phyloP scores from a whole-genome alignment of 495 filamentous ascomycete genomes.

The Parathielavia appendiculata region DNA sequence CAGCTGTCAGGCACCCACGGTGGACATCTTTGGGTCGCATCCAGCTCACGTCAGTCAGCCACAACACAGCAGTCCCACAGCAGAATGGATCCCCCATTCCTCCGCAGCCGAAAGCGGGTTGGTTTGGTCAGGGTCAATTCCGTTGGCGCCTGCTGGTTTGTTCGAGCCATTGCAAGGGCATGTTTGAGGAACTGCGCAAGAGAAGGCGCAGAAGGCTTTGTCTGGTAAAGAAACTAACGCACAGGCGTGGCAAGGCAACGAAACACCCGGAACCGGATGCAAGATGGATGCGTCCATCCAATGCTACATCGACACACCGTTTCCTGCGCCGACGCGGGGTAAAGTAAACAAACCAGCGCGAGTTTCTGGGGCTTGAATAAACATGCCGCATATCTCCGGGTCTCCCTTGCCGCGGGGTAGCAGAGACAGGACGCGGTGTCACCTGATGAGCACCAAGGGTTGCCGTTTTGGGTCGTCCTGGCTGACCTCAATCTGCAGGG shows the following conservation, averaged over 20 bases:
- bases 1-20: constrained; percentile 17
- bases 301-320: constrained; percentile 9
- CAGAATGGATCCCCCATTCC: constrained; percentile 14
- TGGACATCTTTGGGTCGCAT: constrained; percentile 16
- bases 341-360: constrained; percentile 24
- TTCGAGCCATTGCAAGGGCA: constrained; percentile 12
- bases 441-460: constrained; percentile 14
- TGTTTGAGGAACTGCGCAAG: constrained; percentile 24
- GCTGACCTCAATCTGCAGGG: constrained; percentile 1
- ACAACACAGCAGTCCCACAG: constrained; percentile 11
- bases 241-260: constrained; percentile 3
- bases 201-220: constrained; percentile 9
- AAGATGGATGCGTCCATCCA: background rate
- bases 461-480: constrained; percentile 1
- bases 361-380: constrained; percentile 7
- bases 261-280: background rate
- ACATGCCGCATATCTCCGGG: constrained; percentile 13
- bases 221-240: background rate
- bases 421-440: constrained; percentile 17
- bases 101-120: constrained; percentile 13
- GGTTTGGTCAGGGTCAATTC: background rate
- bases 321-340: constrained; percentile 10
- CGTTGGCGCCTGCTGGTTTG: constrained; percentile 8
- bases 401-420: constrained; percentile 19
- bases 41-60: constrained; percentile 28